phyloP scores from a whole-genome alignment of 2,329 filamentous ascomycete genomes.

The Ophiostoma sp. region DNA sequence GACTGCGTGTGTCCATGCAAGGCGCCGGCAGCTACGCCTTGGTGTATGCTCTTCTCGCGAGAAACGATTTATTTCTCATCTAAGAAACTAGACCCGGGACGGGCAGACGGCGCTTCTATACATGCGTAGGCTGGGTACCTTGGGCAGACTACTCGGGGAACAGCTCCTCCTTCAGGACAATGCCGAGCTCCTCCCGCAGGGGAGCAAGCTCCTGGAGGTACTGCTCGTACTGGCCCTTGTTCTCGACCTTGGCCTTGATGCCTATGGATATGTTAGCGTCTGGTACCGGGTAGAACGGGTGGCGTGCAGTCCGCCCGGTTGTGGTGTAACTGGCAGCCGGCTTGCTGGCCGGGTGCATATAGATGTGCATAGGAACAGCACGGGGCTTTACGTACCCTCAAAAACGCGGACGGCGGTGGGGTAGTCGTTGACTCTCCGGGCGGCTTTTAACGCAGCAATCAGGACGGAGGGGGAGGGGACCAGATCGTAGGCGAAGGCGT shows the following conservation, averaged over 20 bases:
- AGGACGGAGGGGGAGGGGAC: constrained; percentile 91
- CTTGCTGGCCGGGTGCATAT: no score
- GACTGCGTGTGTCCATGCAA: neutral
- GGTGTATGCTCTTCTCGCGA: neutral
- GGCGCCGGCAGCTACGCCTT: neutral
- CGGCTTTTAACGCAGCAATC: constrained; percentile 84
- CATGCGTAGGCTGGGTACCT: neutral
- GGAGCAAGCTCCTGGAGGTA: constrained; percentile 91
- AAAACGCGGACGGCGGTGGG: constrained; percentile 97
- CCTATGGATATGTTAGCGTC: constrained; percentile 48
- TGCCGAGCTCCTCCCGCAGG: constrained; percentile 87
- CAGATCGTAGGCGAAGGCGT: constrained; percentile 99
- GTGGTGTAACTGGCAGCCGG: neutral
- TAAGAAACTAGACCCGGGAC: neutral
- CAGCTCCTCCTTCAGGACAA: constrained; percentile 85
- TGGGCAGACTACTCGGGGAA: constrained; percentile 53
- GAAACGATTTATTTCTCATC: constrained; percentile 7
- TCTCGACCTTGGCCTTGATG: constrained; percentile 99
- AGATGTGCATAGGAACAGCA: no score
- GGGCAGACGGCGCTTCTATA: neutral
- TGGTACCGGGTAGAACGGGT: no score
- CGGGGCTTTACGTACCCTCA: constrained; percentile 63
- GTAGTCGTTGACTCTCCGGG: constrained; percentile 95
- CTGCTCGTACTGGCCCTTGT: constrained; percentile 93
- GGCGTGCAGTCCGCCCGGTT: no score